Conservation (phyloP, 345 rosid species). For the Linum tenue region DNA sequence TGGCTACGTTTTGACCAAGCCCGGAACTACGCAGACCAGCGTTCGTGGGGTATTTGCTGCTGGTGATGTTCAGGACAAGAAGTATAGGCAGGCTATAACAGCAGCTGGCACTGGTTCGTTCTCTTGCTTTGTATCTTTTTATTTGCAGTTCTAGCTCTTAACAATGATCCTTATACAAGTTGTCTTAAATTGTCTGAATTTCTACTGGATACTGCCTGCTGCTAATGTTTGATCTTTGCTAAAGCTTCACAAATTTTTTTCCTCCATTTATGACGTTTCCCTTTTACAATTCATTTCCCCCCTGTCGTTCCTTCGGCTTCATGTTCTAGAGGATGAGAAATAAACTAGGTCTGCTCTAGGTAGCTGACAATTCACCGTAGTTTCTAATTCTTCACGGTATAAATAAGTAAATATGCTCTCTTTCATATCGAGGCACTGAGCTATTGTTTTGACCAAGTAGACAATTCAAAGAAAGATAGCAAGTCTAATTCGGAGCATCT, state of each 20-base stretch:
- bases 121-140: background rate
- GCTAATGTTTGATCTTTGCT: background rate
- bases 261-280: too few relatives aligned
- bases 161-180: background rate
- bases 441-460: too few relatives aligned
- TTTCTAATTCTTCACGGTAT: too few relatives aligned
- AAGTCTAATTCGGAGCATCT: too few relatives aligned
- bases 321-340: background rate
- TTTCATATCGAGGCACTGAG: too few relatives aligned
- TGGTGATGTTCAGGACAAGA: conserved; percentile 98
- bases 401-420: too few relatives aligned
- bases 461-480: too few relatives aligned
- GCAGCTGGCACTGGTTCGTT: conserved; percentile 89
- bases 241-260: too few relatives aligned
- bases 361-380: too few relatives aligned
- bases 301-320: background rate
- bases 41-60: conserved; percentile 82
- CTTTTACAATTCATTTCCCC: too few relatives aligned
- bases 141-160: background rate
- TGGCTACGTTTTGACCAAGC: conserved; percentile 67
- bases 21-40: conserved; percentile 73
- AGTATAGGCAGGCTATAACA: conserved; percentile 90
- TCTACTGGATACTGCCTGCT: too few relatives aligned
- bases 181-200: background rate
- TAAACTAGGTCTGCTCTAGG: too few relatives aligned